phyloP scores from a whole-genome alignment of 352 stramenopile species.

The Globisporangium camurandrum region DNA sequence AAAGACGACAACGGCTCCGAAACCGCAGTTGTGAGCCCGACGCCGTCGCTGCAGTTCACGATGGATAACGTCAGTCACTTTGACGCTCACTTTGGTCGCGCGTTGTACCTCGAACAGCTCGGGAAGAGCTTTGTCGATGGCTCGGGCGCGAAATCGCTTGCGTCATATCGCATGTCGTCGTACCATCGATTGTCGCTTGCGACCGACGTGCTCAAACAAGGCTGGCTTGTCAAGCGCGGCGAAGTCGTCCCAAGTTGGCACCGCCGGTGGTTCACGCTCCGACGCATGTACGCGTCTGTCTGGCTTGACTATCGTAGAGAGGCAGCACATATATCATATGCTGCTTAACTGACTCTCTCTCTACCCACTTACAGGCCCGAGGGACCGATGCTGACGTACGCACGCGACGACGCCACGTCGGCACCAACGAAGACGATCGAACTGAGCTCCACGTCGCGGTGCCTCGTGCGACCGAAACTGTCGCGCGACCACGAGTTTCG shows the following conservation, averaged over 20 bases:
- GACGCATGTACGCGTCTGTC: slow-evolving; percentile 36
- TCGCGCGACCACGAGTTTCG: slow-evolving; percentile 70
- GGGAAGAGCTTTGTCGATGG: slow-evolving; percentile 50
- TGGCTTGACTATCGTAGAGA: background rate
- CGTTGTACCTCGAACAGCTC: slow-evolving; percentile 63
- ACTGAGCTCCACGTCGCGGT: slow-evolving; percentile 70
- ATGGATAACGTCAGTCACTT: slow-evolving; percentile 61
- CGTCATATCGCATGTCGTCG: slow-evolving; percentile 60
- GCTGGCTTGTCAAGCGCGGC: slow-evolving; percentile 74
- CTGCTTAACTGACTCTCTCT: background rate
- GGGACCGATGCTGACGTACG: slow-evolving; percentile 71
- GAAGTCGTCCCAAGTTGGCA: slow-evolving; percentile 73
- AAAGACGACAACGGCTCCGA: too few species aligned
- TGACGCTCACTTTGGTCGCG: slow-evolving; percentile 58
- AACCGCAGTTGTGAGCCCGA: slow-evolving; percentile 5
- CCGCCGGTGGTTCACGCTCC: slow-evolving; percentile 76
- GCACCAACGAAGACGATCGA: slow-evolving; percentile 59
- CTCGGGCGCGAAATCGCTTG: slow-evolving; percentile 50
- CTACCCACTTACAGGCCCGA: slow-evolving; percentile 28
- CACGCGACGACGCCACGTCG: slow-evolving; percentile 50
- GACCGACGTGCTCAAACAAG: slow-evolving; percentile 44
- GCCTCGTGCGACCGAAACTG: slow-evolving; percentile 44
- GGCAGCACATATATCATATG: background rate
- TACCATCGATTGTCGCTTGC: slow-evolving; percentile 45
- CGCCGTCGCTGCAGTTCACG: slow-evolving; percentile 37